Percentiles rank a stretch among this genome's conserved stretches.
Conservation (phyloP, 768 basidiomycete genomes). For the Lentinula guzmanii region DNA sequence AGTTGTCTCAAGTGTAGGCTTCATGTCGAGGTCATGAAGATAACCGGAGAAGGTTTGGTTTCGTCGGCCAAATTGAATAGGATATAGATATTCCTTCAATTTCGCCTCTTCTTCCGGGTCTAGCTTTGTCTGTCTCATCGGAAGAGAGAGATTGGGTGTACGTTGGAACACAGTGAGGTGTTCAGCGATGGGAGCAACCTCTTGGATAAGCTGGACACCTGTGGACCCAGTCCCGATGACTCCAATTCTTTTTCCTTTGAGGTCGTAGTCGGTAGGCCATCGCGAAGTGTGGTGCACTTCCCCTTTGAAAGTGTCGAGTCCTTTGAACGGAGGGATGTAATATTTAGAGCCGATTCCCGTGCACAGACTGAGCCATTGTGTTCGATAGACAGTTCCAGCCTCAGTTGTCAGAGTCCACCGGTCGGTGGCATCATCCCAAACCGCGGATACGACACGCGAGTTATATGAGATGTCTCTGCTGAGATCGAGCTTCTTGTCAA, state of each 20-base stretch:
- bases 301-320: conserved; percentile 6
- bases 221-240: conserved; percentile 12
- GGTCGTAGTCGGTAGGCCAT: background rate
- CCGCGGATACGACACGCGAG: conserved; percentile 10
- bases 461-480: conserved; percentile 9
- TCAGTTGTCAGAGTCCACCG: conserved; percentile 10
- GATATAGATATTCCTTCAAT: conserved; percentile 3
- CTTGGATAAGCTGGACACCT: conserved; percentile 14
- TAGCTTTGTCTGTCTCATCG: conserved; percentile 1
- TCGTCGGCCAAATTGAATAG: background rate
- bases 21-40: background rate
- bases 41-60: conserved; percentile 4
- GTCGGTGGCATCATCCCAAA: conserved; percentile 7
- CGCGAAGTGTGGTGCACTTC: conserved; percentile 1
- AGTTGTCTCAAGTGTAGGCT: background rate
- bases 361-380: conserved; percentile 10
- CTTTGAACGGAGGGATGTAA: conserved; percentile 2
- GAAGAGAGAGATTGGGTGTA: conserved; percentile 6
- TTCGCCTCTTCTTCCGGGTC: background rate
- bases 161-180: conserved; percentile 14
- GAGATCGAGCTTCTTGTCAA: conserved; percentile 12
- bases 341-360: conserved; percentile 11
- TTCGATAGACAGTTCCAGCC: conserved; percentile 1
- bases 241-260: conserved; percentile 2
- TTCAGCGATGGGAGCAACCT: background rate